Evolutionary conservation across 768 basidiomycete species (phyloP), one percentile per base, ranked within the genome.

Genomic region (Calocybe indica): DNA sequence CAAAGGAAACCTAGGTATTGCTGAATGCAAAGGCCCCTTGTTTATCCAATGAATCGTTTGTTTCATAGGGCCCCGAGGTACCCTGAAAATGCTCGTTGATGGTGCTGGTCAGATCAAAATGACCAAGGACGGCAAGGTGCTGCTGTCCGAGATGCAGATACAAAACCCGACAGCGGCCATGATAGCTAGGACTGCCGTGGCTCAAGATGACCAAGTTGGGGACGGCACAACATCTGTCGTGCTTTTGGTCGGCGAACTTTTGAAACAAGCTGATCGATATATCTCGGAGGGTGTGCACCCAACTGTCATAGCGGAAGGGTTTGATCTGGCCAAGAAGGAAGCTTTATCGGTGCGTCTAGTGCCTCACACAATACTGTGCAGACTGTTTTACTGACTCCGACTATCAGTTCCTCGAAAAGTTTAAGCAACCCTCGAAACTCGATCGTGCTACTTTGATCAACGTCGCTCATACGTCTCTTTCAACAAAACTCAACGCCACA

Each of bases 61-160:
- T 55, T 37, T 35, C 45, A 43, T 53, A 95, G 94, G 95, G 40
- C 96, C 96, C 13, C 75, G 95, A 68, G 96, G 96, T 50, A 98
- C 96, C 0, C 79, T 97, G 56, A 99, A 99, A 76, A 98, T 99
- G 95, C 83, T 99, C 45, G 96, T 99, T 37, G 96, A 98, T 67
- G 96, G 96, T 48, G 77, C 94, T 10, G 96, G 96, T 7, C 90
- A 93, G 71, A 94, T 99, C 67, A 99, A 98, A 79, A 94, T 99
- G 90, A 98, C 96, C 54, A 99, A 98, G 75, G 96, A 98, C 61
- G 96, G 96, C 53, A 99, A 99, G 72, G 95, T 97, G 37, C 71
- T 99, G 47, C 76, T 99, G 49, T 95, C 93, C 37, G 96, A 99
- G 72, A 99, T 99, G 96, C 96, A 98, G 72, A 99, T 99, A 58